Evolutionary conservation across 2,329 filamentous ascomycete genomes (phyloP).

Genomic region (Aspergillus persii): DNA sequence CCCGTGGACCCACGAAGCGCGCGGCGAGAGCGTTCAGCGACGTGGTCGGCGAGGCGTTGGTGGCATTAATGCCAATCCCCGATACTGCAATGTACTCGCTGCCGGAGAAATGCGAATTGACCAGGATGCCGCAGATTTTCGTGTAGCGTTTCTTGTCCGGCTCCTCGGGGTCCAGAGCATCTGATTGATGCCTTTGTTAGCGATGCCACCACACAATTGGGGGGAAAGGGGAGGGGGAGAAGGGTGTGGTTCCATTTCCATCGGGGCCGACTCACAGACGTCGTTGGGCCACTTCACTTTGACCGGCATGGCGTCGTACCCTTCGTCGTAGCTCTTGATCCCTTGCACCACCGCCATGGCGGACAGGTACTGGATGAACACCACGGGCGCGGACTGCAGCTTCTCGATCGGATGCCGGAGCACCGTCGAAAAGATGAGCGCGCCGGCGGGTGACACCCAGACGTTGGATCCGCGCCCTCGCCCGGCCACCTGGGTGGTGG

Average conservation of each 20-base stretch:
- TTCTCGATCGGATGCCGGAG: slow-evolving; percentile 78
- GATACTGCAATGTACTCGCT: slow-evolving; percentile 80
- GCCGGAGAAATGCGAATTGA: slow-evolving; percentile 78
- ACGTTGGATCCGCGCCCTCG: slow-evolving; percentile 88
- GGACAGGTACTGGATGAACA: slow-evolving; percentile 91
- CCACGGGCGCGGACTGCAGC: slow-evolving; percentile 70
- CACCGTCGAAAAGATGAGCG: slow-evolving; percentile 82
- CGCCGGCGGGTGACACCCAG: slow-evolving; percentile 87
- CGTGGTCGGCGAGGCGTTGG: slow-evolving; percentile 81
- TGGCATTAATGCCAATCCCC: slow-evolving; percentile 82
- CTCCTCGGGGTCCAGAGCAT: slow-evolving; percentile 64
- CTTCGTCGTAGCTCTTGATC: slow-evolving; percentile 73
- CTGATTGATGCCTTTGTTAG: slow-evolving; percentile 32
- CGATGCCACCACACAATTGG: background rate
- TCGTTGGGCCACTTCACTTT: slow-evolving; percentile 98
- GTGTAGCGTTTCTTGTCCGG: slow-evolving; percentile 59
- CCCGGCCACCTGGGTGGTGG: slow-evolving; percentile 83
- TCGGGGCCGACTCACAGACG: slow-evolving; percentile 59
- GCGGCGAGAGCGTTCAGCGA: slow-evolving; percentile 72
- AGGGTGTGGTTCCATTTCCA: background rate
- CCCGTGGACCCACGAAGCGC: slow-evolving; percentile 38
- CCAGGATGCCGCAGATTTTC: slow-evolving; percentile 90
- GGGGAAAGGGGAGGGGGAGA: too few species aligned
- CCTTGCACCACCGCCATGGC: slow-evolving; percentile 84
- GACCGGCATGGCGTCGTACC: slow-evolving; percentile 73